Evolutionary conservation across 495 filamentous ascomycete species (phyloP).

Genomic region (Ramalina intermedia): DNA sequence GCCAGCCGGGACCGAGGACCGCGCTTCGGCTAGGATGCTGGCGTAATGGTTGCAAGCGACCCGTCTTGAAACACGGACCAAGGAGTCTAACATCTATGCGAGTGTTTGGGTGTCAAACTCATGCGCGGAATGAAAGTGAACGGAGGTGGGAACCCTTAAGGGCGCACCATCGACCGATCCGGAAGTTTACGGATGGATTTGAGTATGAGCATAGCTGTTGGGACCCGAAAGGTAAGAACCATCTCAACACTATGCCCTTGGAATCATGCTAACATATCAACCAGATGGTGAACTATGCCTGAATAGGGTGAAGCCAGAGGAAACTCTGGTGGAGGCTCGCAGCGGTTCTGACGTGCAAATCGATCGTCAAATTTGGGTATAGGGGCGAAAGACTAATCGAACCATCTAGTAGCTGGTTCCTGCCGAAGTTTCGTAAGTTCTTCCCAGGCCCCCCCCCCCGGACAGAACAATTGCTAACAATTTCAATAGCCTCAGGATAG

Average conservation of each 20-base stretch:
- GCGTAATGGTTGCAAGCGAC: slow-evolving; percentile 47
- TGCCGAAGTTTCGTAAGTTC: slow-evolving; percentile 43
- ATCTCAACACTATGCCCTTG: no score
- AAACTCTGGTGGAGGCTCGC: slow-evolving; percentile 17
- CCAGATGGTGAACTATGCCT: slow-evolving; percentile 27
- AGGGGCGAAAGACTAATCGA: slow-evolving; percentile 29
- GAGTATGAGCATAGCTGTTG: slow-evolving; percentile 61
- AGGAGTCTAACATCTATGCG: slow-evolving; percentile 58
- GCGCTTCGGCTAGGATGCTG: slow-evolving; percentile 45
- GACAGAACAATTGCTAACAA: no score
- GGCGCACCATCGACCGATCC: slow-evolving; percentile 62
- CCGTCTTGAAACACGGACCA: slow-evolving; percentile 62
- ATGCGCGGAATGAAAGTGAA: slow-evolving; percentile 57
- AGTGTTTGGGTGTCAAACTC: slow-evolving; percentile 56
- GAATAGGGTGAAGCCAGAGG: slow-evolving; percentile 6
- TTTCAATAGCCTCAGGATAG: slow-evolving; percentile 42
- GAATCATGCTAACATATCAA: no score
- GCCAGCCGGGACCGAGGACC: slow-evolving; percentile 38
- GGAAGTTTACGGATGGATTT: slow-evolving; percentile 64
- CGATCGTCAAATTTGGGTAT: slow-evolving; percentile 36
- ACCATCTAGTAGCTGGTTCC: slow-evolving; percentile 23
- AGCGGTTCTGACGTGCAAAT: slow-evolving; percentile 59
- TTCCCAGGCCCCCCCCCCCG: no score
- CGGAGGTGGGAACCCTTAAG: slow-evolving; percentile 42
- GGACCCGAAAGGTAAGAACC: slow-evolving; percentile 47